Base-by-base conservation (phyloP, 106 monocot species). In the Allium cepa region DNA sequence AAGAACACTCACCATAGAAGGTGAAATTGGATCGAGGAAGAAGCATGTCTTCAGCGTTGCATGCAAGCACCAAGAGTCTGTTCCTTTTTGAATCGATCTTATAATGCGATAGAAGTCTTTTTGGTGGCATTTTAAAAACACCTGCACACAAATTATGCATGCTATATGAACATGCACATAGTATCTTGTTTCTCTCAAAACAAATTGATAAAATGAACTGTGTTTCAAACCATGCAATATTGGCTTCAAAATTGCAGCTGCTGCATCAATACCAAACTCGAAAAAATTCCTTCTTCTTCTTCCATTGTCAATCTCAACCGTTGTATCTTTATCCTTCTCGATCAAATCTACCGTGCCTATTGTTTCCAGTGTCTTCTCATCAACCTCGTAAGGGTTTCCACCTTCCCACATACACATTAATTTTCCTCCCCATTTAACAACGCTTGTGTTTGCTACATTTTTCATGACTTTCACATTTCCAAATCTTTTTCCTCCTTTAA, bases 391-490 rank as follows among this genome's bases (percentile, higher is more conserved):
- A 0, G 95, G 95, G 7, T 80, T 76, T 7, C 95, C 95, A 15
- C 91, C 95, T 68, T 96, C 91, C 95, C 91, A 96, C 10, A 96
- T 14, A 62, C 95, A 96, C 18, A 96, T 67, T 74, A 91, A 50
- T 51, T 80, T 60, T 0, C 80, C 78, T 10, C 77, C 85, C 95
- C 95, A 96, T 13, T 67, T 17, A 46, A 86, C 48, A 17, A 91
- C 91, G 63, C 78, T 69, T 2, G 95, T 96, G 70, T 96, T 96
- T 14, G 95, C 95, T 59, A 96, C 95, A 76, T 96, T 91, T 80
- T 96, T 96, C 95, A 91, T 91, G 79, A 91, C 94, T 79, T 88
- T 96, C 69, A 86, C 56, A 68, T 91, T 91, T 7, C 95, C 91
- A 50, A 91, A 58, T 75, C 56, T 73, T 70, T 27, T 79, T 64